A percentile compares a stretch with the other conserved stretches of the same genome.
Conservation (phyloP, 2,329 filamentous ascomycete genomes). For the Colletotrichum truncatum region DNA sequence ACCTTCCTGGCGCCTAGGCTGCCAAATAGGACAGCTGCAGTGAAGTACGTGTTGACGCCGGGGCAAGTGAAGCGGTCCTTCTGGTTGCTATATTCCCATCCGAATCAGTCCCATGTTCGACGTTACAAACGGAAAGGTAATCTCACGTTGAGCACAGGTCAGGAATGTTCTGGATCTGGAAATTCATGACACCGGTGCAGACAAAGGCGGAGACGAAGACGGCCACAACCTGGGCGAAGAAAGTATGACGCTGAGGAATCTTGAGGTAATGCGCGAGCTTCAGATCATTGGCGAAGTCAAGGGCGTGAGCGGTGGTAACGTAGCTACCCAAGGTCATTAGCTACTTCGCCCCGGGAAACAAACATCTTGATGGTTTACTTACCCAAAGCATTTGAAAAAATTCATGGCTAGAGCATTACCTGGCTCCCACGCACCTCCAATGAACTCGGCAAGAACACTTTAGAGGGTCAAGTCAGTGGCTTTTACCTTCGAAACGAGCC, state of each 20-base stretch:
- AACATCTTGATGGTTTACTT: neutral
- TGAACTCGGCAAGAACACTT: constrained; percentile 27
- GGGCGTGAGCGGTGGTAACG: constrained; percentile 44
- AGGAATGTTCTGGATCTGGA: constrained; percentile 40
- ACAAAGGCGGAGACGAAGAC: constrained; percentile 45
- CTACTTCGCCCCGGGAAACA: neutral
- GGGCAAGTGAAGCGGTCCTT: constrained; percentile 40
- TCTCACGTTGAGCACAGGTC: constrained; percentile 37
- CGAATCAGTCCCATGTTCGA: neutral
- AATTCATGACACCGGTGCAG: constrained; percentile 45
- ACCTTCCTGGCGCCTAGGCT: constrained; percentile 49
- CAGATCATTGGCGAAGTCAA: constrained; percentile 45
- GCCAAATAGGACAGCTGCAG: constrained; percentile 50
- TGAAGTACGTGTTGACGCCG: constrained; percentile 44
- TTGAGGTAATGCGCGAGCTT: constrained; percentile 57
- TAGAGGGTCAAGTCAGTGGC: constrained; percentile 17
- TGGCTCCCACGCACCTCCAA: constrained; percentile 22
- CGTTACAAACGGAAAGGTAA: too few species aligned
- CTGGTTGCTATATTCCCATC: constrained; percentile 25
- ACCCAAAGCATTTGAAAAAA: constrained; percentile 38
- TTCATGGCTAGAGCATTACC: constrained; percentile 23
- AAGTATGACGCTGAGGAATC: constrained; percentile 45
- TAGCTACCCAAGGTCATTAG: constrained; percentile 29
- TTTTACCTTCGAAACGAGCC: too few species aligned
- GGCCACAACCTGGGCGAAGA: constrained; percentile 45